Evolutionary conservation across 1,284 basidiomycete species (phyloP), one percentile per base, ranked within the genome.

Genomic region (Puccinia polysora): DNA sequence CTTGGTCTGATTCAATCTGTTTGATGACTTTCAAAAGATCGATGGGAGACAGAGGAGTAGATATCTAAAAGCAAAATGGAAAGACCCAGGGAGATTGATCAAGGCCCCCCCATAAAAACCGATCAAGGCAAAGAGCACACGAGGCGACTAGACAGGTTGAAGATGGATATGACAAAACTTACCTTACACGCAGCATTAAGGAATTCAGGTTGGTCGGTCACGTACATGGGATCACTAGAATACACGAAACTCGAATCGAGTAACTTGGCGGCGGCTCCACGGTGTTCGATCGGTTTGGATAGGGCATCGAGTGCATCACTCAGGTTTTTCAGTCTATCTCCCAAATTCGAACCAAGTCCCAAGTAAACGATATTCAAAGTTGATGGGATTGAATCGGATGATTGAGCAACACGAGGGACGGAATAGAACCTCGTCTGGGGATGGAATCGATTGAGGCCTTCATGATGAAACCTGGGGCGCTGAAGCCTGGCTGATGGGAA

Each of bases 161-260:
- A n/a, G 55, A n/a, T 25, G 25, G 25, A n/a, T 52, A 20, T 81
- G 56, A 23, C 8, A 14, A 23, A 18, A 59, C 87, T 75, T 74
- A 95, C 91, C 80, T 92, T 83, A 75, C 93, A 89, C 8, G 89
- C 91, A 72, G 90, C 90, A 78, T 98, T 98, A 74, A 90, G 85
- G 81, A 98, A 98, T 34, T 83, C 81, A 28, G 89, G 89, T 80
- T 99, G 95, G 74, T 96, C 88, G 18, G 85, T 85, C 28, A 95
- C 87, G 80, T 98, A 99, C 96, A 97, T 97, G 0, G 96, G 92
- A 23, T 87, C 84, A 20, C 89, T 94, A 81, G 97, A 89, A 79
- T 98, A 98, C 81, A 98, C 80, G 81, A 94, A 91, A 78, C 91
- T 93, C 0, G 91, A 94, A 75, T 90, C 84, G 30, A 89, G 81